A percentile compares a stretch with the other conserved stretches of the same genome.
These are phyloP conservation scores for Parafenestella ontariensis DNA, from an alignment of 2,329 filamentous ascomycete genomes.

Conservation along the genomic window DNA sequence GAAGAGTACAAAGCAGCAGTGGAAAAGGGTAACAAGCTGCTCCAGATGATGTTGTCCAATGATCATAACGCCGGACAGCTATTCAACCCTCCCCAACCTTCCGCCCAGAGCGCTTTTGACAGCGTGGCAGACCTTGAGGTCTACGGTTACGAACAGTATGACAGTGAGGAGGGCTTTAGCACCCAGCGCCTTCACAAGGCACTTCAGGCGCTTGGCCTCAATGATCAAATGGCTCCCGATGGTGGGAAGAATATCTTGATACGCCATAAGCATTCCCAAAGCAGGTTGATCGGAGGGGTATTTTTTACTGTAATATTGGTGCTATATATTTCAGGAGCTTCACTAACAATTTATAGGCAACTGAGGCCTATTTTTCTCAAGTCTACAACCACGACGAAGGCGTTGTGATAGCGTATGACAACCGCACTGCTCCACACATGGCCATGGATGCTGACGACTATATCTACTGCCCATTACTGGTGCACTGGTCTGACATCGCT, in stretches of 20 bases:
- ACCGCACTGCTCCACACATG: neutral
- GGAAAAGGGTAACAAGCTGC: neutral
- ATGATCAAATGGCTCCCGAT: neutral
- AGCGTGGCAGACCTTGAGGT: neutral
- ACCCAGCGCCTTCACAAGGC: neutral
- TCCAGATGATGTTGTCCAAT: neutral
- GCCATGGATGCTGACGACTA: neutral
- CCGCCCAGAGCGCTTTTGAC: neutral
- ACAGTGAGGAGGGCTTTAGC: neutral
- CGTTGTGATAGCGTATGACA: neutral
- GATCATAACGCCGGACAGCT: neutral
- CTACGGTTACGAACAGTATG: neutral
- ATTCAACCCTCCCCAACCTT: neutral
- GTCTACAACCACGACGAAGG: neutral
- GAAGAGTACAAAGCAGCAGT: slow-evolving; percentile 1
- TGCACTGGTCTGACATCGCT: slow-evolving; percentile 20
- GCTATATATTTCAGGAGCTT: neutral
- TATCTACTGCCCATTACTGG: neutral
- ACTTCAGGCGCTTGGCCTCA: neutral
- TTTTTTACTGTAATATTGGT: neutral
- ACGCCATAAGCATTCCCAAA: neutral
- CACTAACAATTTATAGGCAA: neutral
- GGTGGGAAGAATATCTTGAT: neutral
- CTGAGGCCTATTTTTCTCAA: neutral
- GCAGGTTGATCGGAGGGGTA: neutral